Percentiles rank a stretch among this genome's conserved stretches.
Conservation (phyloP, 2,329 filamentous ascomycete genomes). For the Tolypocladium cylindrosporum region DNA sequence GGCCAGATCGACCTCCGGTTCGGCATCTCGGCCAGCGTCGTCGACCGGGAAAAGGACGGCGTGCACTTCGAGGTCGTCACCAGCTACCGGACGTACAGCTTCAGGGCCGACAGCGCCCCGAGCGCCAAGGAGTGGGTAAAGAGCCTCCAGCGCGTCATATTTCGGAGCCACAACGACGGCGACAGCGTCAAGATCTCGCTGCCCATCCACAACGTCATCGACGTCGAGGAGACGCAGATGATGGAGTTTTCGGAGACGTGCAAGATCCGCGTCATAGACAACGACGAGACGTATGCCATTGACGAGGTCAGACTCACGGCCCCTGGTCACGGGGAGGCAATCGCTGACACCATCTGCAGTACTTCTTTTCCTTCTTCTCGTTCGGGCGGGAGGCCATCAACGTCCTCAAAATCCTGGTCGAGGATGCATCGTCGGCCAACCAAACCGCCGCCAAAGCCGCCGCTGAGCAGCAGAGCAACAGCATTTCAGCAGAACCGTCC, state of each 20-base stretch:
- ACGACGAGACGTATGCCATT: constrained; percentile 87
- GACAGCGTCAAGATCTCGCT: constrained; percentile 95
- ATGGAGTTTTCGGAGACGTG: constrained; percentile 88
- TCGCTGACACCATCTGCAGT: constrained; percentile 36
- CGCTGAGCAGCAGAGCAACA: constrained; percentile 6
- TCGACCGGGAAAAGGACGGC: constrained; percentile 67
- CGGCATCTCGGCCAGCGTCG: constrained; percentile 74
- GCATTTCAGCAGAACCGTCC: constrained; percentile 8
- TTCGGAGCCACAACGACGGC: constrained; percentile 89
- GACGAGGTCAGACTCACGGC: constrained; percentile 61
- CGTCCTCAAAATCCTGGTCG: constrained; percentile 63
- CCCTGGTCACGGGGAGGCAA: neutral
- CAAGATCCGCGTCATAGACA: constrained; percentile 87
- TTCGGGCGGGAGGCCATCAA: constrained; percentile 75
- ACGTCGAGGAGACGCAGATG: constrained; percentile 86
- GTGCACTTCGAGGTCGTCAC: constrained; percentile 74
- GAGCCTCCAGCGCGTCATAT: constrained; percentile 86
- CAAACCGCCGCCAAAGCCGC: constrained; percentile 13
- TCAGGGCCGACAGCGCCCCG: constrained; percentile 75
- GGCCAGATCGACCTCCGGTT: constrained; percentile 90
- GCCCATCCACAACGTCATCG: constrained; percentile 79
- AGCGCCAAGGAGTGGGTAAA: constrained; percentile 97
- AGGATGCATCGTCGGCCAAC: constrained; percentile 44
- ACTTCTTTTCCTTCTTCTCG: constrained; percentile 94
- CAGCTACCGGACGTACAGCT: constrained; percentile 72